phyloP scores from a whole-genome alignment of 2,329 filamentous ascomycete species.

The Parascedosporium putredinis region DNA sequence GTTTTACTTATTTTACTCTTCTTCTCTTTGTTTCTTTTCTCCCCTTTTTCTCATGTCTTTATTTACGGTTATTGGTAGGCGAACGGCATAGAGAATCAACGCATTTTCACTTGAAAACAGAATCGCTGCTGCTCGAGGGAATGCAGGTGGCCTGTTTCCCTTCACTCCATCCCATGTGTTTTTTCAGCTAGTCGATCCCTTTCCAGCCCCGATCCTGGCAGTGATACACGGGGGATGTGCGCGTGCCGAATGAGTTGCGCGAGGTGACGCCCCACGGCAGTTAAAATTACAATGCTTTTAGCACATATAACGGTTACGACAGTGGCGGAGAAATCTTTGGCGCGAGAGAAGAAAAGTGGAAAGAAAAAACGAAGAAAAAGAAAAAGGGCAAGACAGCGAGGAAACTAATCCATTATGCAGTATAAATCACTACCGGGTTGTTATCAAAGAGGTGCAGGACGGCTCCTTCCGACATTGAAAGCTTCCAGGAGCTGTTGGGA shows the following conservation, averaged over 20 bases:
- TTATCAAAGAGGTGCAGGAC: neutral
- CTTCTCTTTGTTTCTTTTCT: too few species aligned
- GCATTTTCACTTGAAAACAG: too few species aligned
- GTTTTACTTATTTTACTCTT: neutral
- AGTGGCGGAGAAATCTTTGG: neutral
- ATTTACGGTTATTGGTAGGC: neutral
- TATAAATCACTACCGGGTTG: neutral
- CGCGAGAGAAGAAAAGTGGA: too few species aligned
- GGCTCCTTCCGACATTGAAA: slow-evolving; percentile 3
- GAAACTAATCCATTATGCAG: neutral
- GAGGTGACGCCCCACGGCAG: neutral
- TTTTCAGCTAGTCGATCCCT: too few species aligned
- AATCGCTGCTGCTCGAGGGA: too few species aligned
- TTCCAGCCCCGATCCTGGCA: too few species aligned
- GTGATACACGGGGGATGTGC: too few species aligned
- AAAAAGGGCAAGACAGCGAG: too few species aligned
- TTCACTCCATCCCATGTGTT: neutral
- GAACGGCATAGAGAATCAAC: slow-evolving; percentile 1
- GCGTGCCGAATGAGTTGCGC: neutral
- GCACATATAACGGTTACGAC: neutral
- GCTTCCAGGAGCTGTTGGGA: neutral
- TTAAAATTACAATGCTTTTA: slow-evolving; percentile 1
- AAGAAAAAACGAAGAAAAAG: too few species aligned
- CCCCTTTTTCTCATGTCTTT: too few species aligned
- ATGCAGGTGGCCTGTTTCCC: too few species aligned